Evolutionary conservation across 148 eudicot species (phyloP), one percentile per base, ranked within the genome.

Genomic region (Oxyria digyna): DNA sequence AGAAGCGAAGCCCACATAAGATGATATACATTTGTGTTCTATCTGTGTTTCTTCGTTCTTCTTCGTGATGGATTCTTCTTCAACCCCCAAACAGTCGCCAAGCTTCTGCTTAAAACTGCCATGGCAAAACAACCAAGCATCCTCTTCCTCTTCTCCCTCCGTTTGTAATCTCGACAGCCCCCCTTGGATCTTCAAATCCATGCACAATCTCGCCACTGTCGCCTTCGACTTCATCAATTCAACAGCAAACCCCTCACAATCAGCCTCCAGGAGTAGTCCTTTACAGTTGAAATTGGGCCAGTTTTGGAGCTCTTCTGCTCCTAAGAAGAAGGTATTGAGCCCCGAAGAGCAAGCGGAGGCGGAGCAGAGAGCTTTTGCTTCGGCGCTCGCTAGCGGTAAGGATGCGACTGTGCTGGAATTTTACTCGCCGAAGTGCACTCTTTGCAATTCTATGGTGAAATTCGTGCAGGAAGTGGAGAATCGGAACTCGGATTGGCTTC

Each of bases 351-450:
- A 87, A 76, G 97, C 81, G 5, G 99, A 94, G 73, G 85, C 86
- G 0, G 99, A 94, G 78, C 99, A 88, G 74, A 85, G 97, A 62
- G 99, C 93, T 1, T 73, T 94, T 17, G 97, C 97, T 4, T 69
- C 71, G 69, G 97, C 97, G 4, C 75, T 94, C 57, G 83, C 81
- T 0, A 85, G 86, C 31, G 88, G 89, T 23, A 94, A 91, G 75
- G 98, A 83, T 18, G 96, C 88, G 14, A 94, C 98, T 0, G 74
- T 94, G 45, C 23, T 94, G 8, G 96, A 94, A 54, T 90, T 90
- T 46, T 94, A 94, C 76, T 87, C 97, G 0, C 98, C 96, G 1
- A 94, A 88, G 45, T 94, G 99, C 66, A 78, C 81, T 11, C 89
- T 94, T 50, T 94, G 99, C 74, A 88, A 82, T 87, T 94, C 97